These are phyloP conservation scores for Paulownia fortunei DNA, from an alignment of 257 asterid genomes.

Conservation along the genomic window DNA sequence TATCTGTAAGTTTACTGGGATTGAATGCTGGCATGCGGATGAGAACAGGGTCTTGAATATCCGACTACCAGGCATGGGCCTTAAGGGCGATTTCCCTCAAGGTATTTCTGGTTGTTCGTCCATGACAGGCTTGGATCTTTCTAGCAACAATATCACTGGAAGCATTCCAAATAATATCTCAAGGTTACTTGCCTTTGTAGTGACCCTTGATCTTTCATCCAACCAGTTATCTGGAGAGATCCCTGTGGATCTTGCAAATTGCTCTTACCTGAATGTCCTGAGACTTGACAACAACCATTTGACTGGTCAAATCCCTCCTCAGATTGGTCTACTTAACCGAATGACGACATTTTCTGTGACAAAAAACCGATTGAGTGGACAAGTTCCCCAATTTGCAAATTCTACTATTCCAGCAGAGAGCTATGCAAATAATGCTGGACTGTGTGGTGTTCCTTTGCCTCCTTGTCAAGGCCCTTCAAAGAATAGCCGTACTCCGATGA, in stretches of 20 bases:
- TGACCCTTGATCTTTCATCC: constrained; percentile 68
- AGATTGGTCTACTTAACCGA: constrained; percentile 44
- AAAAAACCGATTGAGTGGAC: constrained; percentile 46
- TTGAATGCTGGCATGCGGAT: constrained; percentile 78
- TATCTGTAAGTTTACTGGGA: constrained; percentile 66
- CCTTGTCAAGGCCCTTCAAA: constrained; percentile 33
- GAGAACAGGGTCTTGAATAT: constrained; percentile 70
- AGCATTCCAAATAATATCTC: constrained; percentile 61
- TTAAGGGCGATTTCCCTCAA: constrained; percentile 71
- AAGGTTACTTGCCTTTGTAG: constrained; percentile 38
- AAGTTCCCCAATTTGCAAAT: constrained; percentile 38
- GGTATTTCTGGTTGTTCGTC: constrained; percentile 62
- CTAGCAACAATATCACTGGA: constrained; percentile 62
- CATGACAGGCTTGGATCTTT: constrained; percentile 78
- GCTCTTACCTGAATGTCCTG: constrained; percentile 57
- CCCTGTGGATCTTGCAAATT: constrained; percentile 57
- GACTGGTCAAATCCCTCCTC: constrained; percentile 51
- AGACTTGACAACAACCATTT: constrained; percentile 62
- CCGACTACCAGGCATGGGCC: constrained; percentile 60
- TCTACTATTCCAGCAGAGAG: constrained; percentile 29
- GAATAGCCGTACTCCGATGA: constrained; percentile 23
- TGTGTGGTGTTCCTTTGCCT: constrained; percentile 60
- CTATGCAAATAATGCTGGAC: constrained; percentile 62
- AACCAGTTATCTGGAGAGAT: constrained; percentile 69
- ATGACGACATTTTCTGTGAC: constrained; percentile 41